Evolutionary conservation across 1,139 yeast species (phyloP).

Genomic region (Nadsonia starkeyi-henricii): DNA sequence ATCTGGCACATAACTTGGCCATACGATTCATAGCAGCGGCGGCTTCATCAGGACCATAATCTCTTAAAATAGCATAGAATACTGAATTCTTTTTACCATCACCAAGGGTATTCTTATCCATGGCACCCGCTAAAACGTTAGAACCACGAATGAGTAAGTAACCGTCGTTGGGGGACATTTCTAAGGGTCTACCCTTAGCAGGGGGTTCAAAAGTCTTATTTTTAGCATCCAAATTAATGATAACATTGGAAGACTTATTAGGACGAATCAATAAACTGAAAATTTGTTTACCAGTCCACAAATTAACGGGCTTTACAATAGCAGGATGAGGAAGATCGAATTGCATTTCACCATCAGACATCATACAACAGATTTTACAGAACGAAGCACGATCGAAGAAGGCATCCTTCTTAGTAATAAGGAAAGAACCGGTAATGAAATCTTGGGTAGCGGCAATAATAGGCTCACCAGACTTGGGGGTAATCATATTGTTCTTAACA

Average conservation of each 20-base stretch:
- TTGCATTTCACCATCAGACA: slow-evolving; percentile 98
- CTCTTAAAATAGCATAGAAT: slow-evolving; percentile 94
- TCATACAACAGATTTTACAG: slow-evolving; percentile 94
- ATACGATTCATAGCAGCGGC: slow-evolving; percentile 94
- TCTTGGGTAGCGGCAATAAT: slow-evolving; percentile 99
- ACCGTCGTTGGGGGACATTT: slow-evolving; percentile 74
- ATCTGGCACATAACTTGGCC: slow-evolving; percentile 96
- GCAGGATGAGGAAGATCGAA: slow-evolving; percentile 96
- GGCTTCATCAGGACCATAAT: slow-evolving; percentile 93
- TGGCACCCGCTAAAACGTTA: slow-evolving; percentile 92
- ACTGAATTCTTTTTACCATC: slow-evolving; percentile 96
- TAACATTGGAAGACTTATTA: slow-evolving; percentile 56
- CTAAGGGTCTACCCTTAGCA: slow-evolving; percentile 90
- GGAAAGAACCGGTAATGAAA: slow-evolving; percentile 92
- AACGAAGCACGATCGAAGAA: slow-evolving; percentile 88
- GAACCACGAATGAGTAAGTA: slow-evolving; percentile 92
- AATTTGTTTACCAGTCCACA: slow-evolving; percentile 96
- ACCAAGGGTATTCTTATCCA: slow-evolving; percentile 95
- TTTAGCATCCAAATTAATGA: slow-evolving; percentile 87
- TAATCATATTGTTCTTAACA: slow-evolving; percentile 96
- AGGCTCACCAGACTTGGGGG: slow-evolving; percentile 96
- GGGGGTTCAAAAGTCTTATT: slow-evolving; percentile 85
- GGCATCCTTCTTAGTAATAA: slow-evolving; percentile 80
- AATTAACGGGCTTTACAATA: slow-evolving; percentile 80
- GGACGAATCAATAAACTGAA: slow-evolving; percentile 82